These are phyloP conservation scores for Heterobasidion occidentale DNA, from an alignment of 1,284 basidiomycete genomes.

Conservation along the genomic window DNA sequence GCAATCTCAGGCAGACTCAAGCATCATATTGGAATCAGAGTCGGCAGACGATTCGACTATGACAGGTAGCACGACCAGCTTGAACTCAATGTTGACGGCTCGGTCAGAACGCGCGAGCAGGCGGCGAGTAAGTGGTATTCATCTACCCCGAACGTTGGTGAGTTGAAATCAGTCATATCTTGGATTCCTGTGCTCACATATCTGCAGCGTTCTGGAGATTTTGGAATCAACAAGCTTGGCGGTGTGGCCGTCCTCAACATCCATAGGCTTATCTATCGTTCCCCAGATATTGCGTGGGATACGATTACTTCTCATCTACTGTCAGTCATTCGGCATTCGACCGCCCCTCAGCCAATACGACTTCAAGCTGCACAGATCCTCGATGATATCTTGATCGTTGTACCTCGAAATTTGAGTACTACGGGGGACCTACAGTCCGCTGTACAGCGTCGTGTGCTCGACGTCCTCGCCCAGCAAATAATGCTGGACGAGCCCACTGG, in stretches of 20 bases:
- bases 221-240: constrained; percentile 82
- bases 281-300: constrained; percentile 83
- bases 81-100: constrained; percentile 30
- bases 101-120: constrained; percentile 43
- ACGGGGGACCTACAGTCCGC: constrained; percentile 55
- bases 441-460: constrained; percentile 77
- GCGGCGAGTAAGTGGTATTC: constrained; percentile 78
- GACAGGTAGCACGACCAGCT: constrained; percentile 10
- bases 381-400: constrained; percentile 70
- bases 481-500: constrained; percentile 39
- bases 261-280: constrained; percentile 72
- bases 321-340: constrained; percentile 57
- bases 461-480: constrained; percentile 77
- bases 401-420: constrained; percentile 59
- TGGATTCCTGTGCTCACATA: not conserved
- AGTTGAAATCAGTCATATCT: constrained; percentile 18
- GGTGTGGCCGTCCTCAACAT: constrained; percentile 78
- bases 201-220: constrained; percentile 66
- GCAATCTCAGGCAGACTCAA: constrained; percentile 39
- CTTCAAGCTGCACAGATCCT: constrained; percentile 83
- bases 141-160: constrained; percentile 70
- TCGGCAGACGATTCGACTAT: constrained; percentile 32
- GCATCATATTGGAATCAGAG: constrained; percentile 26
- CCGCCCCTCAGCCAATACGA: constrained; percentile 73
- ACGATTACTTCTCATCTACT: constrained; percentile 75